Percentiles rank a stretch among this genome's conserved stretches.
Conservation (phyloP, 1,139 yeast species). For the Hyphopichia burtonii region DNA sequence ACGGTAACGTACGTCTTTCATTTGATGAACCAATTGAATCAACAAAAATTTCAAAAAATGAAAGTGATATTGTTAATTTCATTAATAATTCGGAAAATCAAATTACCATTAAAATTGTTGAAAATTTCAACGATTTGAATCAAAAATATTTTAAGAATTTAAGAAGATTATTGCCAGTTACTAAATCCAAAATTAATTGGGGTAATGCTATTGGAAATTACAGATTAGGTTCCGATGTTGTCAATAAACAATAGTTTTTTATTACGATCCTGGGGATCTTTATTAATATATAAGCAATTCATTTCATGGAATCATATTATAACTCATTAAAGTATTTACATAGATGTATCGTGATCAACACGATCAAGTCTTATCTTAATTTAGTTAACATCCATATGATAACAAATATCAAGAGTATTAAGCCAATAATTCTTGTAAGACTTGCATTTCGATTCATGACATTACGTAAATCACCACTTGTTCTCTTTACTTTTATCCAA, state of each 20-base stretch:
- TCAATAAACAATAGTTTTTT: slow-evolving; percentile 22
- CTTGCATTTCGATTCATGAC: slow-evolving; percentile 48
- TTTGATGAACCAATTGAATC: slow-evolving; percentile 44
- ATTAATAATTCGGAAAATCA: slow-evolving; percentile 62
- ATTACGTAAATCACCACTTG: slow-evolving; percentile 63
- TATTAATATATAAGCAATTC: not conserved
- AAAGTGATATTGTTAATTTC: slow-evolving; percentile 42
- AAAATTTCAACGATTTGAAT: slow-evolving; percentile 68
- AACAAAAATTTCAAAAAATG: slow-evolving; percentile 11
- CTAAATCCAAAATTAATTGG: slow-evolving; percentile 92
- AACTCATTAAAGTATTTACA: not conserved
- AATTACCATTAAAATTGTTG: slow-evolving; percentile 60
- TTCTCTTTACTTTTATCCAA: slow-evolving; percentile 58
- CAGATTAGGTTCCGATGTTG: slow-evolving; percentile 83
- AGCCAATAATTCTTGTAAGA: slow-evolving; percentile 38
- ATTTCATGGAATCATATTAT: not conserved
- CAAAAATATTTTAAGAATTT: slow-evolving; percentile 79
- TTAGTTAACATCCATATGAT: slow-evolving; percentile 67
- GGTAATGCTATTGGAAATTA: slow-evolving; percentile 90
- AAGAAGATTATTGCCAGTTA: slow-evolving; percentile 89
- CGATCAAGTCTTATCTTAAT: slow-evolving; percentile 23
- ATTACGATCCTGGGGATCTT: slow-evolving; percentile 1
- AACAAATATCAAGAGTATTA: slow-evolving; percentile 60
- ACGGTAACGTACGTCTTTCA: slow-evolving; percentile 86
- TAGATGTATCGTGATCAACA: not conserved